These are phyloP conservation scores for Grigorovia transvaalensis DNA, from an alignment of 805 yeast genomes.

Conservation along the genomic window DNA sequence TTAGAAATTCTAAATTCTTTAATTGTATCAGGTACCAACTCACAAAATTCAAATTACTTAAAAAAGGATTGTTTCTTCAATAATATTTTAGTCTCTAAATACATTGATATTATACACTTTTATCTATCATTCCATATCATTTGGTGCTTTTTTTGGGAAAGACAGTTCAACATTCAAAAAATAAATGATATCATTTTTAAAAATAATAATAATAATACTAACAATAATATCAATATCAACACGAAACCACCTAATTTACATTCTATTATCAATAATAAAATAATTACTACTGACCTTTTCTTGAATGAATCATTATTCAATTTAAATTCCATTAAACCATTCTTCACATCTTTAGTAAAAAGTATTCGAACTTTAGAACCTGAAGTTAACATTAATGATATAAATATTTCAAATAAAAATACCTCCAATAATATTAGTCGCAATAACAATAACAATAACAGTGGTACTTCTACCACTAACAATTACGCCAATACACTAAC, in stretches of 20 bases:
- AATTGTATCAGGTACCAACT: background rate
- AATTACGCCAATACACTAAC: background rate
- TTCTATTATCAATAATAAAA: background rate
- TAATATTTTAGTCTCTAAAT: background rate
- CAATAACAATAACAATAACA: conserved; percentile 4
- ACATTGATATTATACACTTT: conserved; percentile 5
- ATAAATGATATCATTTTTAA: background rate
- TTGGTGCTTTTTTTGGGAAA: background rate
- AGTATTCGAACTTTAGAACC: conserved; percentile 19
- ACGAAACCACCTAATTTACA: background rate
- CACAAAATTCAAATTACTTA: background rate
- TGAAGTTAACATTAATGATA: conserved; percentile 13
- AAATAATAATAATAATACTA: background rate
- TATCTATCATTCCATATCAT: conserved; percentile 25
- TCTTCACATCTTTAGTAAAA: conserved; percentile 15
- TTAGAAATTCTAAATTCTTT: background rate
- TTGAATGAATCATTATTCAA: background rate
- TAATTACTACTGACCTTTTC: background rate
- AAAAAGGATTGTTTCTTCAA: background rate
- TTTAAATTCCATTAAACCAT: conserved; percentile 6
- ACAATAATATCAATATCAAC: background rate
- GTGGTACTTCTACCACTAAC: background rate
- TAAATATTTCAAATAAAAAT: conserved; percentile 1
- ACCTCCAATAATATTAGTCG: conserved; percentile 9
- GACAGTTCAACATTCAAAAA: background rate